Evolutionary conservation across 352 stramenopile species (phyloP).

Genomic region (Globisporangium emineosum): DNA sequence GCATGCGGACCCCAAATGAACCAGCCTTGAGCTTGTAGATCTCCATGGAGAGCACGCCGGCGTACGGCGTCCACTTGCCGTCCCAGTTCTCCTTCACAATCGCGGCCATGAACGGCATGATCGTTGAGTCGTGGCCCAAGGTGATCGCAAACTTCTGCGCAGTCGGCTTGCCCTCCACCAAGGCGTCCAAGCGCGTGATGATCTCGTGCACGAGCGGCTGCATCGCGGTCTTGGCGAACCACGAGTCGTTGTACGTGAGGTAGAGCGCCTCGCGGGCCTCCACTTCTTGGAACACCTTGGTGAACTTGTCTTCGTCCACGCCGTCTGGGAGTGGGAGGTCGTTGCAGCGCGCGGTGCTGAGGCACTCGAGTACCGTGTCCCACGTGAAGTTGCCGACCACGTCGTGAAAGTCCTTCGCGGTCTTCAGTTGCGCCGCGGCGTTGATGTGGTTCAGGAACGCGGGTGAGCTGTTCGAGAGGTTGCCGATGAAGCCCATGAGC

Average conservation of each 20-base stretch:
- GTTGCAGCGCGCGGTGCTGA: conserved; percentile 83
- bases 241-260: conserved; percentile 75
- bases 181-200: conserved; percentile 49
- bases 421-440: conserved; percentile 40
- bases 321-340: conserved; percentile 55
- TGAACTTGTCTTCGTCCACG: conserved; percentile 72
- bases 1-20: conserved; percentile 53
- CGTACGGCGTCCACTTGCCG: conserved; percentile 82
- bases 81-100: conserved; percentile 76
- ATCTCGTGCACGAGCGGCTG: conserved; percentile 78
- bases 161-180: conserved; percentile 32
- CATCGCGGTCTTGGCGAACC: conserved; percentile 83
- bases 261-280: conserved; percentile 62
- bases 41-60: conserved; percentile 70
- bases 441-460: conserved; percentile 51
- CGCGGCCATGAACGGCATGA: conserved; percentile 81
- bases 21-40: conserved; percentile 73
- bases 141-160: conserved; percentile 69
- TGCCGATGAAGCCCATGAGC: conserved; percentile 65
- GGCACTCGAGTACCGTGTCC: conserved; percentile 73
- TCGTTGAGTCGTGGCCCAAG: conserved; percentile 82
- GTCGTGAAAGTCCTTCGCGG: conserved; percentile 55
- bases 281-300: conserved; percentile 73
- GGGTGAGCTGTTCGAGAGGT: conserved; percentile 53
- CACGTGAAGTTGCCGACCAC: conserved; percentile 81